Base-by-base conservation (phyloP, 768 basidiomycete genomes). In the Boletus rubropictus region DNA sequence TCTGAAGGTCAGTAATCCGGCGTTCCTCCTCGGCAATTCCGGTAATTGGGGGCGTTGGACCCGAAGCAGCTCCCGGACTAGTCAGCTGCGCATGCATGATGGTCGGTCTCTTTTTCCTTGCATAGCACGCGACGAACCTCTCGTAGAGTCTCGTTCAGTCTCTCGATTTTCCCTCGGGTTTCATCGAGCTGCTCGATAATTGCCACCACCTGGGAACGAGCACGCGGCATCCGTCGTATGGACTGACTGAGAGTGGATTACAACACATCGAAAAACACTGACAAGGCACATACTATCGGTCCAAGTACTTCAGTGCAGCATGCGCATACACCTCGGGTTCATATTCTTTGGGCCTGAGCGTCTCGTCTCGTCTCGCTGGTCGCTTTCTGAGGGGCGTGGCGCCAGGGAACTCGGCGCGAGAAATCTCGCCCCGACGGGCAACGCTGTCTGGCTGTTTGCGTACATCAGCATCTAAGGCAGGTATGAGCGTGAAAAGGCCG, bases 261-360 rank as follows among this genome's bases (percentile, higher is more conserved):
- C 54, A 69, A 32, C 74, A 28, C 37, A 46, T 34, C 17, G 39
- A 46, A 29, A 29, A 45, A 29, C 6, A 14, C n/a, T 8, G 17
- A 31, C 4, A 33, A 22, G 6, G 40, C 28, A 72, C 86, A 60
- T 58, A 87, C 86, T 86, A 90, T 62, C 81, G 77, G 60, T 86
- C 82, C 44, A 90, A 71, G 56, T 82, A 88, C 64, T 82, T 87
- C 51, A 86, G 60, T 0, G 88, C 86, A 8, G 88, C 88, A 50
- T 80, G 72, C 0, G 80, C 84, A 62, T 87, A 89, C 12, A 86
- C 73, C 61, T 89, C 86, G 6, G 87, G 86, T 20, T 86, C 82
- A 7, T 77, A 68, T 18, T 81, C 80, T 31, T 63, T 57, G 15
- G 67, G 65, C 31, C 43, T 58, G 49, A 46, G 49, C 51, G 51